Base-by-base conservation (phyloP, 306 rosid genomes). In the Glycine soja region DNA sequence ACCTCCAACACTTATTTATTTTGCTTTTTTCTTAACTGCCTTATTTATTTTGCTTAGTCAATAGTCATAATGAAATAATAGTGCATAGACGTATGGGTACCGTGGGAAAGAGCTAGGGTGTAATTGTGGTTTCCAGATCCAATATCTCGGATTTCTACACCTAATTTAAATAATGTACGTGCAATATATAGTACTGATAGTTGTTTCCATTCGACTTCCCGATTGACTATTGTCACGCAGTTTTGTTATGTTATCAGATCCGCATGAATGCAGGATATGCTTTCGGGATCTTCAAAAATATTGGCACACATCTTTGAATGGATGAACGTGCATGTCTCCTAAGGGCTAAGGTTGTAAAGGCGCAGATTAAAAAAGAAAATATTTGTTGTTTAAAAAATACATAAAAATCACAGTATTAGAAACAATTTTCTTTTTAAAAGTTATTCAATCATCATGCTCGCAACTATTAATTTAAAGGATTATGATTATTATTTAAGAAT, bases 261-360 rank as follows among this genome's bases (percentile, higher is more conserved):
- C 30, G 30, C 30, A 24, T 24, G 2, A 24, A 24, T 24, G 10
- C 34, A 42, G 19, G 36, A 43, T 9, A 57, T 70, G 70, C 77
- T 70, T 70, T 45, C 24, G 83, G 71, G 70, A 79, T 79, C 70
- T 67, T 69, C 77, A 79, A 57, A 58, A 0, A 24, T 24, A 24
- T 56, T 42, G 32, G 38, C 42, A 50, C 32, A 10, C 24, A 18
- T 76, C 19, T 15, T 16, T 51, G 42, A 76, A 50, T 64, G 51
- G 34, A 50, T 16, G 24, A 64, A 77, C 65, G 5, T 65, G 19
- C 42, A 50, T 65, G 72, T 63, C 50, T 19, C 54, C 56, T 4
- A 24, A 24, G 30, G 30, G 30, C 2, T 24, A 24, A 24, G 30
- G 30, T 24, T 24, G 30, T 24, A 24, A 24, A 24, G 30, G 2